Percentiles rank a stretch among this genome's conserved stretches.
Evolutionary conservation across 495 filamentous ascomycete species (phyloP).

Genomic region (Xanthoparmelia taractica): DNA sequence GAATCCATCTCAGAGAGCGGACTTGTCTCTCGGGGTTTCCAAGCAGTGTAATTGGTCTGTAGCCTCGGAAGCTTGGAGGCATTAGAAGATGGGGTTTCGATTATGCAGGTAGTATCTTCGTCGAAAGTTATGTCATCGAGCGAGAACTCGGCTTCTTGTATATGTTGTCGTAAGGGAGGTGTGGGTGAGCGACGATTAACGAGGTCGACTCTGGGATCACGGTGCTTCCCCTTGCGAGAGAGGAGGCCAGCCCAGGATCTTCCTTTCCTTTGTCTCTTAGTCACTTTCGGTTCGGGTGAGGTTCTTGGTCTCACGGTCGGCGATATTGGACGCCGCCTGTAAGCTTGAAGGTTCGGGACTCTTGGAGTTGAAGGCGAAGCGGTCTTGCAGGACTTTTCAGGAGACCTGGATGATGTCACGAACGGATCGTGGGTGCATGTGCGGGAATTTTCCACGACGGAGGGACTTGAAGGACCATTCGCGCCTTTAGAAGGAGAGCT

Average conservation of each 20-base stretch:
- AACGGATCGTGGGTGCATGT: not conserved
- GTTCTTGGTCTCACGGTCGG: conserved; percentile 22
- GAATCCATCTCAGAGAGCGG: conserved; percentile 49
- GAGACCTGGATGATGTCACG: not conserved
- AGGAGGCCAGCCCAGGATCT: conserved; percentile 62
- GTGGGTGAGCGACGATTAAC: conserved; percentile 29
- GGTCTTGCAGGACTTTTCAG: not conserved
- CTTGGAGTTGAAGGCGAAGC: not conserved
- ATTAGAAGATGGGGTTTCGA: conserved; percentile 38
- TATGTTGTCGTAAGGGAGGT: conserved; percentile 31
- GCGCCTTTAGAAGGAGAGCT: not conserved
- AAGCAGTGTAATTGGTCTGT: conserved; percentile 34
- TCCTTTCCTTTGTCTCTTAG: conserved; percentile 69
- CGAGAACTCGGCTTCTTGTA: conserved; percentile 27
- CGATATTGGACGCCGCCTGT: conserved; percentile 2
- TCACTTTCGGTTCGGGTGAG: conserved; percentile 43
- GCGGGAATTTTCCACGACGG: not conserved
- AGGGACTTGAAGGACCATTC: not conserved
- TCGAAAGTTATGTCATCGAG: conserved; percentile 45
- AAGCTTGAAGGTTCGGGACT: not conserved
- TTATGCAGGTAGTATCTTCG: conserved; percentile 46
- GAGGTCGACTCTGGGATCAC: conserved; percentile 34
- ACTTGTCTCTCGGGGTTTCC: conserved; percentile 36
- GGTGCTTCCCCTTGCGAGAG: conserved; percentile 54
- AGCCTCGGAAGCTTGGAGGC: conserved; percentile 27